Base-by-base conservation (phyloP, 2,329 filamentous ascomycete species). In the Dactylellina drechsleri region DNA sequence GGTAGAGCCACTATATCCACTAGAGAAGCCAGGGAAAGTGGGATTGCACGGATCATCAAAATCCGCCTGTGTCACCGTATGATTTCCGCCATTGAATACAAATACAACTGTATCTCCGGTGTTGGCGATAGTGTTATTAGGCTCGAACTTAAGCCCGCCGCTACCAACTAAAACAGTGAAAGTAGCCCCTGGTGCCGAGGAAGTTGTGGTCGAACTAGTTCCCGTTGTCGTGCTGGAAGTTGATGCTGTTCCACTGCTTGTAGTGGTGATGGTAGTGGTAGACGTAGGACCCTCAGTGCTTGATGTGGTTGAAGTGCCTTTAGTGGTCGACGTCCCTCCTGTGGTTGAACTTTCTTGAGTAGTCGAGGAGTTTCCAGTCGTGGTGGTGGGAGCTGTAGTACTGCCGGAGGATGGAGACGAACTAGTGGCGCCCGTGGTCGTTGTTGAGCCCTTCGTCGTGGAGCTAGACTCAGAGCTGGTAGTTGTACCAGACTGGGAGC, bases 1-100 rank as follows among this genome's bases (percentile, higher is more conserved):
- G 20, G 1, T 16, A 16, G 4, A n/a, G 16, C 49, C 49, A 16
- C 18, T 52, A 18, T 26, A 56, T 23, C 52, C 52, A 26, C 52
- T 56, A n/a, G 13, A 31, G 15, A 56, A 28, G 52, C 52, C 52
- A 56, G 23, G n/a, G 18, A 81, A 79, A 78, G 90, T 86, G 59
- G 90, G 89, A 20, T 85, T 81, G 83, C 91, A 92, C 7, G 90
- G 90, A 66, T 85, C 82, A 79, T 90, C 89, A 79, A 93, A 93
- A 79, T 85, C 88, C 57, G 90, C 91, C 84, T 93, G 90, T 10
- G 89, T 91, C 68, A 92, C 87, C 59, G 90, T 92, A 85, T 93
- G 91, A 85, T 93, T 93, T 31, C 20, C 52, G 8, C 52, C 15
- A 18, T n/a, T 26, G 15, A 56, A 56, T 3, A 28, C 23, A 5